Conservation (phyloP, 2,329 filamentous ascomycete genomes). For the Penicillium janthinellum region DNA sequence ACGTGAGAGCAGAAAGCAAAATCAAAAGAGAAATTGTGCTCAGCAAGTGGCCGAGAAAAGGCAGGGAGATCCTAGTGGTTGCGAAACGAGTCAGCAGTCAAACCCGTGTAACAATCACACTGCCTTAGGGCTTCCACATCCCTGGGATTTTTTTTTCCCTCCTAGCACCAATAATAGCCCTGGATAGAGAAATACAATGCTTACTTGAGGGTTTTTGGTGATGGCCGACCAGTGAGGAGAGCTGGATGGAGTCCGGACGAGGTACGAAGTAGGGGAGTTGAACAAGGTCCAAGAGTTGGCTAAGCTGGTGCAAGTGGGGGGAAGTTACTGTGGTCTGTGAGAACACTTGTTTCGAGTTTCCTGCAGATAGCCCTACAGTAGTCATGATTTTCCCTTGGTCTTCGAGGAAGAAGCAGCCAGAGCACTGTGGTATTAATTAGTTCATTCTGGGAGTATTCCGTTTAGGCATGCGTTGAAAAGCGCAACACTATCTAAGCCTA, state of each 20-base stretch:
- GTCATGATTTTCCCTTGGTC: neutral
- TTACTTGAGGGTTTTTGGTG: slow-evolving; percentile 14
- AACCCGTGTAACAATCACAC: slow-evolving; percentile 30
- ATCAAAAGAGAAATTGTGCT: slow-evolving; percentile 1
- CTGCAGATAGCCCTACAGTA: neutral
- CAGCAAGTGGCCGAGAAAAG: neutral
- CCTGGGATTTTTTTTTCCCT: slow-evolving; percentile 11
- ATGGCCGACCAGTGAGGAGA: neutral
- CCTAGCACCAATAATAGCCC: slow-evolving; percentile 15
- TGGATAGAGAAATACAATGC: slow-evolving; percentile 16
- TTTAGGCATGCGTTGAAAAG: neutral
- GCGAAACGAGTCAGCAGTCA: slow-evolving; percentile 29
- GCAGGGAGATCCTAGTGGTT: slow-evolving; percentile 28
- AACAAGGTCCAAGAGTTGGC: neutral
- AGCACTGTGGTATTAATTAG: neutral
- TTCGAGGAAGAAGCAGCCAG: neutral
- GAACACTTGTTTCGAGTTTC: neutral
- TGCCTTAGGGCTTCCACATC: slow-evolving; percentile 27
- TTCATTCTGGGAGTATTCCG: neutral
- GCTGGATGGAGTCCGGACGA: neutral
- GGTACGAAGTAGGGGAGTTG: neutral
- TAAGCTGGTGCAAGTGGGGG: slow-evolving; percentile 1
- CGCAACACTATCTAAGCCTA: neutral
- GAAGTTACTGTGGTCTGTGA: neutral
- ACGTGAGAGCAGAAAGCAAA: neutral